Evolutionary conservation across 2,329 filamentous ascomycete genomes (phyloP).

Genomic region (Phialemonium atrogriseum): DNA sequence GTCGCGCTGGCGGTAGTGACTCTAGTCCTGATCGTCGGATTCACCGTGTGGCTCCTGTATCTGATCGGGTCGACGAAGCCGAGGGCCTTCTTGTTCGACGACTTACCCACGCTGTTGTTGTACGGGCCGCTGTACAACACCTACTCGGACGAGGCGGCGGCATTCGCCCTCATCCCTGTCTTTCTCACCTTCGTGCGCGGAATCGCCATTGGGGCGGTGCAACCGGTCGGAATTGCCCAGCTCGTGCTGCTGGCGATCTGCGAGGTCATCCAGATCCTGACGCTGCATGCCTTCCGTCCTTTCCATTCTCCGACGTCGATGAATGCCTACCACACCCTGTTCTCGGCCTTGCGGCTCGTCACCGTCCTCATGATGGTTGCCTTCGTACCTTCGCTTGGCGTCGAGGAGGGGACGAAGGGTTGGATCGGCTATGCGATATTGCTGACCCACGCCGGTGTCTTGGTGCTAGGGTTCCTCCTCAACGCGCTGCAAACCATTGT

Average conservation of each 20-base stretch:
- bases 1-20: conserved; percentile 70
- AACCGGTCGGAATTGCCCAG: conserved; percentile 88
- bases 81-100: conserved; percentile 83
- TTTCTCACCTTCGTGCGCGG: conserved; percentile 78
- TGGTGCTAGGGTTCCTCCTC: conserved; percentile 88
- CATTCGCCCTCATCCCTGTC: conserved; percentile 82
- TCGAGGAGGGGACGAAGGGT: conserved; percentile 71
- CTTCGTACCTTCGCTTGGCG: conserved; percentile 75
- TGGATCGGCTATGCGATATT: conserved; percentile 95
- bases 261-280: conserved; percentile 83
- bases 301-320: conserved; percentile 90
- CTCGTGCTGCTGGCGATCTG: conserved; percentile 88
- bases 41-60: conserved; percentile 70
- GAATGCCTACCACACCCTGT: conserved; percentile 90
- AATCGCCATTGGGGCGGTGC: conserved; percentile 84
- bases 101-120: conserved; percentile 77
- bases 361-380: conserved; percentile 70
- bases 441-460: conserved; percentile 71
- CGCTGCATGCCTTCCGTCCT: conserved; percentile 80
- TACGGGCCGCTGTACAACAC: conserved; percentile 97
- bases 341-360: conserved; percentile 67
- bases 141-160: conserved; percentile 85
- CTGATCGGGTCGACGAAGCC: conserved; percentile 75
- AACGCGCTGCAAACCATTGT: conserved; percentile 86
- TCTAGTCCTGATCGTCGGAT: conserved; percentile 62